Base-by-base conservation (phyloP, 495 filamentous ascomycete genomes). In the Daldinia childiae region DNA sequence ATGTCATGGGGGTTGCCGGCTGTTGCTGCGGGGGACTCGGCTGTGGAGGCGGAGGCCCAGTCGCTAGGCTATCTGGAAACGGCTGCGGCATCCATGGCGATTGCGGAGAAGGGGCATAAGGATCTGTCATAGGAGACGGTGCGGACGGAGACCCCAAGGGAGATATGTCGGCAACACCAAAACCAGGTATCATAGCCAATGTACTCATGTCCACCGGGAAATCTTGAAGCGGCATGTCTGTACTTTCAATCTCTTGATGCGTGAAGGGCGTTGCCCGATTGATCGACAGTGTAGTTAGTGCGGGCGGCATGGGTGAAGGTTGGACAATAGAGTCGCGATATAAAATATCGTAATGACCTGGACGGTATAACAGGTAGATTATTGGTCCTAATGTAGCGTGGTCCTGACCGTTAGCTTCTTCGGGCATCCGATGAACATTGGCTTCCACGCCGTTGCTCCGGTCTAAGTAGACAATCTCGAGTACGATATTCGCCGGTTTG, bases 261-360 rank as follows among this genome's bases (percentile, higher is more conserved):
- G 76, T 79, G 52, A 84, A 82, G 51, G 68, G 73, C 14, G 74
- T 76, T 12, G 78, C 83, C 48, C 83, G 80, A 73, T 86, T 77
- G 34, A 92, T 81, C 68, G 87, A 86, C 2, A 90, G 71, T 55
- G 85, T 79, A 69, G 88, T 80, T 41, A 85, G 81, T 17, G 68
- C 72, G 24, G 85, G 83, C 63, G 82, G 79, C 73, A 86, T 81
- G 32, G 83, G 73, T 45, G 87, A 76, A 57, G 88, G 82, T 21
- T 73, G 71, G 11, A 73, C 68, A 14, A 74, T 54, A 8, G 64
- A 58, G 43, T 76, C 76, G 72, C 88, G 92, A 82, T 99, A 99
- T 17, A 98, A 84, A 59, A 99, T 88, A 80, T 99, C 95, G 77
- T 99, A 99, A 79, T 99, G 95, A 58, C 93, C 93, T 39, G 88